Base-by-base conservation (phyloP, 2,329 filamentous ascomycete species). In the Calonectria multiphialidica region DNA sequence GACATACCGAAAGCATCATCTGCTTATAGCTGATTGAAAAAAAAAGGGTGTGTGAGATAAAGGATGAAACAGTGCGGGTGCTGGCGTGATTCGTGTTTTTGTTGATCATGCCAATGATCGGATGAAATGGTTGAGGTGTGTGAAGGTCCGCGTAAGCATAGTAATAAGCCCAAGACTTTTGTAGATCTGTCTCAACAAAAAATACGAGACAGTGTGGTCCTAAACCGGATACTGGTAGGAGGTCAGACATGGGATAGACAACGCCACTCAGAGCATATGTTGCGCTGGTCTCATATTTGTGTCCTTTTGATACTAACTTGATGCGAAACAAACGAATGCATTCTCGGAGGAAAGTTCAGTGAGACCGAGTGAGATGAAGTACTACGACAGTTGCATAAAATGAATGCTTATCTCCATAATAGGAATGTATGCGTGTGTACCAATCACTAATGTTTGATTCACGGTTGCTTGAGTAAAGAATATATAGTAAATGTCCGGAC, bases 131-230 rank as follows among this genome's bases (percentile, higher is more conserved):
- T 59, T 59, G 53, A 15, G 53, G 35, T 25, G 33, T 30, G 47
- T 59, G 33, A 33, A 59, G 25, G 40, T 59, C 53, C 53, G 23
- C 53, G 53, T 59, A 59, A 59, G 53, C 53, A 59, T 59, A 59
- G 53, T 40, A 63, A 63, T 33, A 63, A 63, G 12, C 40, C 37
- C 40, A 63, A 59, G 53, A 59, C 53, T 13, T 13, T 59, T 25
- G 53, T 33, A 59, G 53, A 59, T 59, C 35, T 59, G 53, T 59
- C 53, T 59, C 53, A 59, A 59, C 53, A 59, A 59, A 53, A 49
- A 57, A 40, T 25, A 40, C 33, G n/a, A 59, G 53, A 59, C 53
- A 59, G 33, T 59, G n/a, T 59, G 5, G 18, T 15, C 35, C 35
- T 7, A 37, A 59, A 40, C 5, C 21, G 12, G 6, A 6, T 59